Conservation (phyloP, 768 basidiomycete genomes). For the Kwoniella europaea region DNA sequence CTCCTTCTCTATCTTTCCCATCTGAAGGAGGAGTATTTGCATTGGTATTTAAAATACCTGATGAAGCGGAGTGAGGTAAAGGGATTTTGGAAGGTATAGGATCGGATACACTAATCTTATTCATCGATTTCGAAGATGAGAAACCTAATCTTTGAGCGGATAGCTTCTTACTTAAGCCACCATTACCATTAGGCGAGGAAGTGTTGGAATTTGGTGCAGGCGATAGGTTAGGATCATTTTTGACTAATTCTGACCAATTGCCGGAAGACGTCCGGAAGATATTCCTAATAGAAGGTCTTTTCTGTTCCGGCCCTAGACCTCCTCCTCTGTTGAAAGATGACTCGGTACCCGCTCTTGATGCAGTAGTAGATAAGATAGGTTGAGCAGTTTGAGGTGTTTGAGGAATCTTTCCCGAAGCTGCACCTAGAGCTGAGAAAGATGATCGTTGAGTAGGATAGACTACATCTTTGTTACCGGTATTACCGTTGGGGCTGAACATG, state of each 20-base stretch:
- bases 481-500: not conserved
- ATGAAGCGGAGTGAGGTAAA: conserved; percentile 6
- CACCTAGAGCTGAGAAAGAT: conserved; percentile 23
- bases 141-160: conserved; percentile 20
- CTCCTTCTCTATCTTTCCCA: not conserved
- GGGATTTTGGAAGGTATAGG: conserved; percentile 14
- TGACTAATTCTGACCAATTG: conserved; percentile 48
- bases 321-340: conserved; percentile 1
- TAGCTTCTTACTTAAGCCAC: conserved; percentile 11
- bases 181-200: not conserved
- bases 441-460: conserved; percentile 18
- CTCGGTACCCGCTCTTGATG: conserved; percentile 17
- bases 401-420: not conserved
- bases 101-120: conserved; percentile 15
- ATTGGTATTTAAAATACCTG: not conserved
- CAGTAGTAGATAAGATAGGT: conserved; percentile 2
- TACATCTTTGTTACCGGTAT: conserved; percentile 3
- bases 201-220: not conserved
- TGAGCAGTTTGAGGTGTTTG: conserved; percentile 2
- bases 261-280: conserved; percentile 47
- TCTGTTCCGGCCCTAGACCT: conserved; percentile 15
- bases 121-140: not conserved
- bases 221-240: not conserved
- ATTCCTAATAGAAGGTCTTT: conserved; percentile 37
- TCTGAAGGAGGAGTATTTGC: not conserved